These are phyloP conservation scores for Elsinoe ampelina DNA, from an alignment of 2,329 filamentous ascomycete genomes.

Conservation along the genomic window DNA sequence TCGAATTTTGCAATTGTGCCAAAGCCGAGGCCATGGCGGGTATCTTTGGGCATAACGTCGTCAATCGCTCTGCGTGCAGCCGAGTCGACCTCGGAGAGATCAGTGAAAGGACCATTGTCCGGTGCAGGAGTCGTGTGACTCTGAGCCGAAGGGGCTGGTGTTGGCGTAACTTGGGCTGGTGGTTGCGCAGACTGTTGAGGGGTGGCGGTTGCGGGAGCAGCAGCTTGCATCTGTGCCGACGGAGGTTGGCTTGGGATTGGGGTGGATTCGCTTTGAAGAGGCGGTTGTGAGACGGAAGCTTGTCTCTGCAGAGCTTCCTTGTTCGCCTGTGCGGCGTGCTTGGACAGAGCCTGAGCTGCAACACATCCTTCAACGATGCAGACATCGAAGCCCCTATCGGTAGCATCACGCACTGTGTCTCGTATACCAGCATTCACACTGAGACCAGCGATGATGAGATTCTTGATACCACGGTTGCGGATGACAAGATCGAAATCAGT, in stretches of 20 bases:
- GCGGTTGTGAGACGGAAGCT: neutral
- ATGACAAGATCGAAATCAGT: constrained; percentile 11
- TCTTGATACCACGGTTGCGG: constrained; percentile 6
- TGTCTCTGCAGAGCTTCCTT: neutral
- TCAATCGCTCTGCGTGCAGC: constrained; percentile 9
- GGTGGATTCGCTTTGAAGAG: neutral
- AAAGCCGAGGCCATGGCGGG: constrained; percentile 8
- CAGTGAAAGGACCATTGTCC: neutral
- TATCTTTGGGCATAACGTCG: constrained; percentile 9
- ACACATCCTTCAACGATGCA: constrained; percentile 4
- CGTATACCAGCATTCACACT: constrained; percentile 10
- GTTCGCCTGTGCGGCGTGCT: neutral
- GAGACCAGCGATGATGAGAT: constrained; percentile 11
- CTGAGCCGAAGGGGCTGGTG: neutral
- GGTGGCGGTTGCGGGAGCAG: neutral
- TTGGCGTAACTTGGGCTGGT: neutral
- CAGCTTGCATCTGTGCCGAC: neutral
- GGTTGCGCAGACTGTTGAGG: neutral
- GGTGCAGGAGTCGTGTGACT: neutral
- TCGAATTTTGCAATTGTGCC: constrained; percentile 11
- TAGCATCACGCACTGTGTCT: constrained; percentile 6
- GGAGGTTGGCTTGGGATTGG: neutral
- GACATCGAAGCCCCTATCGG: constrained; percentile 5
- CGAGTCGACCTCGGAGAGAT: neutral
- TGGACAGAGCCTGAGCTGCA: constrained; percentile 4